phyloP scores from a whole-genome alignment of 2,329 filamentous ascomycete species.

The Dactylonectria estremocensis region DNA sequence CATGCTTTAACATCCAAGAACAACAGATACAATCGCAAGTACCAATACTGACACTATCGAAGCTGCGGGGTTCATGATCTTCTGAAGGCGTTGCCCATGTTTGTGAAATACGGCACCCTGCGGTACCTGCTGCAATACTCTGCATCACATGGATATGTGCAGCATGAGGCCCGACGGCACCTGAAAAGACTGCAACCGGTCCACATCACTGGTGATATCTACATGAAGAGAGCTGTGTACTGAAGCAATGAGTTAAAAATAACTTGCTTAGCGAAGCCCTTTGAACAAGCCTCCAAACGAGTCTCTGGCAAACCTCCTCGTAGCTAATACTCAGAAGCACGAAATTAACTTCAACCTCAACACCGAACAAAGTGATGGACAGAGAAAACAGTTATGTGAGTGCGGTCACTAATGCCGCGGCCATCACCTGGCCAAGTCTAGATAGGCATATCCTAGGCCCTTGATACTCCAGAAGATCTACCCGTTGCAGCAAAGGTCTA shows the following conservation, averaged over 20 bases:
- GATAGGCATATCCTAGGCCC: conserved; percentile 15
- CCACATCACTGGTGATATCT: background rate
- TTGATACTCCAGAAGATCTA: conserved; percentile 27
- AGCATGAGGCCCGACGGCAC: background rate
- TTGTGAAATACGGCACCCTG: no score
- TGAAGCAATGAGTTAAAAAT: no score
- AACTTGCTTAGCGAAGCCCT: no score
- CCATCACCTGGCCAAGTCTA: conserved; percentile 14
- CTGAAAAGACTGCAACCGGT: background rate
- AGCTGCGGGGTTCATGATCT: no score
- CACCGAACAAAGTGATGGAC: background rate
- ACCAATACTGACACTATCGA: background rate
- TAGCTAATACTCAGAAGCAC: no score
- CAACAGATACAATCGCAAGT: background rate
- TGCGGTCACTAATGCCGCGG: conserved; percentile 10
- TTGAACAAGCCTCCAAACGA: no score
- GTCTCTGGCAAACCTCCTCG: no score
- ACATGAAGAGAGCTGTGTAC: no score
- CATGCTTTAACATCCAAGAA: background rate
- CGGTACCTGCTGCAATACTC: background rate
- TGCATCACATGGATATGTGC: background rate
- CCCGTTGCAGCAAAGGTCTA: conserved; percentile 24
- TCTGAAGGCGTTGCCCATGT: no score
- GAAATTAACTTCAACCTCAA: background rate
- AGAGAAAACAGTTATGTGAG: conserved; percentile 3